Evolutionary conservation across 306 rosid species (phyloP), one percentile per base, ranked within the genome.

Genomic region (Prunus kanzakura): DNA sequence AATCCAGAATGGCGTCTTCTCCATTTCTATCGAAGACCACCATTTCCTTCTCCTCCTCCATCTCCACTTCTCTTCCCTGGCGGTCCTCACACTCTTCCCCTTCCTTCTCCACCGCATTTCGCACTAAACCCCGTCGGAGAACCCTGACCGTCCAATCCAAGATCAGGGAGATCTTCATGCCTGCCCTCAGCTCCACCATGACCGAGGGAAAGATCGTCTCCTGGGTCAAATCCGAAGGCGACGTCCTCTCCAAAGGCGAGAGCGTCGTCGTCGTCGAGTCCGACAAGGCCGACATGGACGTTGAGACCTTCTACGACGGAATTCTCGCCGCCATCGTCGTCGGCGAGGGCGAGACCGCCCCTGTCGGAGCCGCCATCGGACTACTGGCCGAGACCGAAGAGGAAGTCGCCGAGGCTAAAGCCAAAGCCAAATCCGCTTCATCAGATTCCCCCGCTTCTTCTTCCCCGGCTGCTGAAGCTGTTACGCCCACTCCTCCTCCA

Each of bases 151-250:
- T 93, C 71, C 89, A 80, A 55, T 64, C 93, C 68, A 93, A 90
- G 91, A 90, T 93, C 87, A 80, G 98, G 11, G 98, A 93, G 86
- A 93, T 93, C 87, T 91, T 91, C 89, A 93, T 93, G 98, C 98
- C 98, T 2, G 98, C 98, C 22, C 96, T 93, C 71, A 93, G 98
- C 84, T 93, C 98, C 62, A 93, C 98, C 66, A 93, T 93, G 98
- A 93, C 98, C 3, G 98, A 93, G 88, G 97, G 98, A 23, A 93
- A 91, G 84, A 93, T 93, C 75, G 97, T 93, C 69, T 93, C 98
- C 1, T 93, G 96, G 98, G 23, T 91, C 54, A 93, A 93, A 79
- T 90, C 98, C 49, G 97, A 93, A 67, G 98, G 98, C 16, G 98
- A 93, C 69, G 72, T 77, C 23, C 94, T 93, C 82, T 80, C 94